Evolutionary conservation across 2,329 filamentous ascomycete species (phyloP).

Genomic region (Aspergillus ruber): DNA sequence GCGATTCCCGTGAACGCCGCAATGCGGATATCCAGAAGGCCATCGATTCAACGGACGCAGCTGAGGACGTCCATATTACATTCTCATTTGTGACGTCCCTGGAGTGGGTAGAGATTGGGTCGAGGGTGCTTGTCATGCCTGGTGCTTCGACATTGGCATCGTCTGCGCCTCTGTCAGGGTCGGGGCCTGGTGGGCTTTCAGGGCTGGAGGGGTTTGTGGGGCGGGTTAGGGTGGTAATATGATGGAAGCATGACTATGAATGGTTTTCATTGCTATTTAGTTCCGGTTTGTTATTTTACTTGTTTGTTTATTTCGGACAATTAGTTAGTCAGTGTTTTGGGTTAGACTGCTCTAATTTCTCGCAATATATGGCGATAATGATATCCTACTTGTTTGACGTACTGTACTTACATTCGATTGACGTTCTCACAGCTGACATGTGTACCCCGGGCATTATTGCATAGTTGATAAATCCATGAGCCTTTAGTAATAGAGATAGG

Average conservation of each 20-base stretch:
- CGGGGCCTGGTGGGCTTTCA: slow-evolving; percentile 11
- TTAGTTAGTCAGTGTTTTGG: too few relatives aligned
- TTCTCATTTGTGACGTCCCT: slow-evolving; percentile 53
- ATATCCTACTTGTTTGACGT: too few relatives aligned
- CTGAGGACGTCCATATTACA: slow-evolving; percentile 38
- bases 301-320: too few relatives aligned
- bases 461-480: too few relatives aligned
- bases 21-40: slow-evolving; percentile 23
- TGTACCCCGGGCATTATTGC: too few relatives aligned
- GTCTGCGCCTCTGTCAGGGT: slow-evolving; percentile 43
- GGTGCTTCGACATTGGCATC: slow-evolving; percentile 46
- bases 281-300: too few relatives aligned
- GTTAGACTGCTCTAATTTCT: too few relatives aligned
- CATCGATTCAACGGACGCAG: slow-evolving; percentile 15
- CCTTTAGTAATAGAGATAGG: too few relatives aligned
- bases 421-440: too few relatives aligned
- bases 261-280: too few relatives aligned
- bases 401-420: too few relatives aligned
- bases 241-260: not conserved
- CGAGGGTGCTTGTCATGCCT: slow-evolving; percentile 55
- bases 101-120: slow-evolving; percentile 53
- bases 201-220: slow-evolving; percentile 58
- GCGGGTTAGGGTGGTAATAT: slow-evolving; percentile 30
- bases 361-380: too few relatives aligned
- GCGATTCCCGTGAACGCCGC: not conserved